Base-by-base conservation (phyloP, 179 eudicot genomes). In the Silene coronaria region DNA sequence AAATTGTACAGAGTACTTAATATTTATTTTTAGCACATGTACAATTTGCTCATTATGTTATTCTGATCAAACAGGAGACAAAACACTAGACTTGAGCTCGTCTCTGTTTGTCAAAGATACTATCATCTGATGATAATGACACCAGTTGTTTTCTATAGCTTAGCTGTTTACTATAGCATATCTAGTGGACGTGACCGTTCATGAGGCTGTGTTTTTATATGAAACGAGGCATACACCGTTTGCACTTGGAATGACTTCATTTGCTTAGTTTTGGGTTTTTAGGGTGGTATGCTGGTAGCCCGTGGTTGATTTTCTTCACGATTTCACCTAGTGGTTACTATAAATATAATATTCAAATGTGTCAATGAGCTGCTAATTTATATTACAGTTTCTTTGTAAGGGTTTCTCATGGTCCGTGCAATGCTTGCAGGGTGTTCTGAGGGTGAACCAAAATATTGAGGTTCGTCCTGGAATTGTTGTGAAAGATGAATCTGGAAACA, bases 391-490 rank as follows among this genome's bases (percentile, higher is more conserved):
- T 32, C 63, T 62, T 23, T 45, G 51, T 5, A 30, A 5, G 16
- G 7, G 10, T 51, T 36, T 38, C 75, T 75, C 9, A 76, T 48
- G 24, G 12, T 14, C 13, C 60, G 51, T 26, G 28, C 13, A 67
- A 71, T 46, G 59, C 24, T 45, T 84, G 84, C 85, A 91, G 98
- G 97, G 98, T 73, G 97, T 93, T 61, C 71, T 92, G 85, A 92
- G 77, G 83, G 94, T 91, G 4, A 92, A 92, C 81, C 97, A 92
- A 70, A 60, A 71, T 69, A 91, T 92, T 78, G 96, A 91, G 85
- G 91, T 93, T 60, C 93, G 98, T 27, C 97, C 97, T 55, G 98
- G 98, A 70, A 93, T 93, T 68, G 92, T 91, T 13, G 92, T 89
- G 27, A 93, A 91, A 78, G 97, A 93, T 82, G 97, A 93, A 67